phyloP scores from a whole-genome alignment of 257 asterid species.

The Solanum okadae region DNA sequence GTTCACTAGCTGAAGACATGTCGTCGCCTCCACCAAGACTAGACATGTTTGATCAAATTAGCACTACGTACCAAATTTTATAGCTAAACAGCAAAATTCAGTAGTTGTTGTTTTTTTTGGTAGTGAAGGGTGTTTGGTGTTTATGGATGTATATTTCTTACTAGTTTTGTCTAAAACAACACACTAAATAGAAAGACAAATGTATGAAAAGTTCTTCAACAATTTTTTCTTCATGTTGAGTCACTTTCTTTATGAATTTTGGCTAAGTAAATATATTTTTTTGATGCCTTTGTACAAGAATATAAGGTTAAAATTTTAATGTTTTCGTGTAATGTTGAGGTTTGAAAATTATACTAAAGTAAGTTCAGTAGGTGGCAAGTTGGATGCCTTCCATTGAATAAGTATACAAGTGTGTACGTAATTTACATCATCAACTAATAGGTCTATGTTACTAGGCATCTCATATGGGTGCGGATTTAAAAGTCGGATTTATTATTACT shows the following conservation, averaged over 20 bases:
- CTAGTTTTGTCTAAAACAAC: not conserved
- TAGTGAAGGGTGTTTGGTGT: not conserved
- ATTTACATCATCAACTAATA: not conserved
- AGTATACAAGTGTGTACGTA: not conserved
- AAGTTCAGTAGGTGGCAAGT: constrained; percentile 66
- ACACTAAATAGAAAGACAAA: not conserved
- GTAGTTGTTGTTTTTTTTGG: not conserved
- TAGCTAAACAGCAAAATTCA: not conserved
- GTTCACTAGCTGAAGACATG: constrained; percentile 43
- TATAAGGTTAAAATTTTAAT: not conserved
- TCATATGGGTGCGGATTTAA: not conserved
- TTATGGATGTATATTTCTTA: not conserved
- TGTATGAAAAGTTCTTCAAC: not conserved
- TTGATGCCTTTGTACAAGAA: not conserved
- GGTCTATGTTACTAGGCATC: not conserved
- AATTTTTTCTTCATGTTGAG: not conserved
- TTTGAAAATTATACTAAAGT: constrained; percentile 15
- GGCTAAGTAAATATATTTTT: not conserved
- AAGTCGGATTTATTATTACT: not conserved
- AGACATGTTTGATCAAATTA: not conserved
- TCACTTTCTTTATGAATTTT: not conserved
- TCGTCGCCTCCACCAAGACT: constrained; percentile 10
- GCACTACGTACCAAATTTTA: not conserved
- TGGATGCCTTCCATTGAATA: constrained; percentile 36
- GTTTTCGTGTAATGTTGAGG: constrained; percentile 45